These are phyloP conservation scores for Debaryomyces robertsiae DNA, from an alignment of 1,139 yeast species.

Conservation along the genomic window DNA sequence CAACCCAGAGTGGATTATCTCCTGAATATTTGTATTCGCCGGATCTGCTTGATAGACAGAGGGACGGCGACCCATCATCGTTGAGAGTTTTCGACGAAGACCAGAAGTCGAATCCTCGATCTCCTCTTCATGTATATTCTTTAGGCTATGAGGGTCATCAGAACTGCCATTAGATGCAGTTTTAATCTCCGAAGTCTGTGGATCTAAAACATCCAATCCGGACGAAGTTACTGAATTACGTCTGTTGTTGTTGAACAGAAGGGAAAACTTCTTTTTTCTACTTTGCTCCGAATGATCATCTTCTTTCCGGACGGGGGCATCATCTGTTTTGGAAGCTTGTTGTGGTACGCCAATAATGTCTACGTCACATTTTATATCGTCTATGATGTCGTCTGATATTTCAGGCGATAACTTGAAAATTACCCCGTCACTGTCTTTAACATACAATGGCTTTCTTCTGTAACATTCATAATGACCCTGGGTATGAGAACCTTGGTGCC, in stretches of 20 bases:
- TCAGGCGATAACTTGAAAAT: slow-evolving; percentile 53
- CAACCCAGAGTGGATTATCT: slow-evolving; percentile 42
- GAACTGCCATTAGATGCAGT: background rate
- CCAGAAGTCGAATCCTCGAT: slow-evolving; percentile 25
- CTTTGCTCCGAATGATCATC: background rate
- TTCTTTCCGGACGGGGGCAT: slow-evolving; percentile 1
- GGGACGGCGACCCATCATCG: slow-evolving; percentile 49
- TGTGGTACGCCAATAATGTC: background rate
- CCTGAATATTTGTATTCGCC: slow-evolving; percentile 39
- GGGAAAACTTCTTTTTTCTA: slow-evolving; percentile 10
- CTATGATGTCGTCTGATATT: slow-evolving; percentile 25
- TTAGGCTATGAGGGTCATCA: slow-evolving; percentile 12
- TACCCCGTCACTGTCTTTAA: slow-evolving; percentile 50
- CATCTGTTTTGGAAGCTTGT: slow-evolving; percentile 3
- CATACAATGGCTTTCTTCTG: slow-evolving; percentile 65
- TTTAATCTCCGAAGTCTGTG: background rate
- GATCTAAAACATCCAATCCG: background rate
- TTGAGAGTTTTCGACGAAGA: slow-evolving; percentile 41
- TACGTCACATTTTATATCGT: slow-evolving; percentile 7
- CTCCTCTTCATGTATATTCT: slow-evolving; percentile 19
- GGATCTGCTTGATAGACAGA: slow-evolving; percentile 46
- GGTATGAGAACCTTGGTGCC: slow-evolving; percentile 87
- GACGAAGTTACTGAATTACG: slow-evolving; percentile 1
- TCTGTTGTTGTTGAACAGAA: slow-evolving; percentile 9
- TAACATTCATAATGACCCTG: slow-evolving; percentile 90